Evolutionary conservation across 352 stramenopile species (phyloP).

Genomic region (Pythium utonaiense): DNA sequence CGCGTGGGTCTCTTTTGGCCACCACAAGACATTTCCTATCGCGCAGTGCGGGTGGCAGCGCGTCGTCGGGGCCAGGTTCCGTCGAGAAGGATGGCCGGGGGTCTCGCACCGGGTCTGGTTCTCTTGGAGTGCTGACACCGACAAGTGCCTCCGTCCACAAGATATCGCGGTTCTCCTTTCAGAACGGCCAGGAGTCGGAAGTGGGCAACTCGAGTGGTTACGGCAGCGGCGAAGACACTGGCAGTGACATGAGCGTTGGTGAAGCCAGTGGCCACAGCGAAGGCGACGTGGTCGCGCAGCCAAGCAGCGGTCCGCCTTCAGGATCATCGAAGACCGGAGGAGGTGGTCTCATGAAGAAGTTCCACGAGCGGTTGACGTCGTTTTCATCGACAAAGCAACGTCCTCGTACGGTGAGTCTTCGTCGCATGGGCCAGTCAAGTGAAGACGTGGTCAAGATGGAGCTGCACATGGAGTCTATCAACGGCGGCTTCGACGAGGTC

Average conservation of each 20-base stretch:
- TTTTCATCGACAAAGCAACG: conserved; percentile 57
- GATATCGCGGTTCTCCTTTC: conserved; percentile 39
- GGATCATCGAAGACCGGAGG: conserved; percentile 16
- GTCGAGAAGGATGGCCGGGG: conserved; percentile 8
- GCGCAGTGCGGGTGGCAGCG: conserved; percentile 17
- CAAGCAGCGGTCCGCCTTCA: background rate
- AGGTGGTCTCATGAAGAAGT: conserved; percentile 77
- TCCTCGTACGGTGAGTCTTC: conserved; percentile 51
- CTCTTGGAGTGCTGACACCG: conserved; percentile 42
- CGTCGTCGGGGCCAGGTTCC: background rate
- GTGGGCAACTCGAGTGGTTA: conserved; percentile 27
- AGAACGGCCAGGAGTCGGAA: conserved; percentile 30
- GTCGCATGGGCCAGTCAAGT: conserved; percentile 64
- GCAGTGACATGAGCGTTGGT: conserved; percentile 31
- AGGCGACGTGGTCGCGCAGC: conserved; percentile 21
- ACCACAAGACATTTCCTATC: conserved; percentile 73
- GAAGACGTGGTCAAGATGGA: conserved; percentile 76
- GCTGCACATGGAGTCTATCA: conserved; percentile 78
- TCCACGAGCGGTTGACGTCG: conserved; percentile 55
- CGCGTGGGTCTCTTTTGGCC: conserved; percentile 59
- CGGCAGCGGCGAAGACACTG: conserved; percentile 35
- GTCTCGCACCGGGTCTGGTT: conserved; percentile 18
- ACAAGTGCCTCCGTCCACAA: conserved; percentile 53
- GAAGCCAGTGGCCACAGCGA: conserved; percentile 48
- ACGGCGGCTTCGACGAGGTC: conserved; percentile 75